Base-by-base conservation (phyloP, 2,329 filamentous ascomycete species). In the Chaetothyriales sp. region DNA sequence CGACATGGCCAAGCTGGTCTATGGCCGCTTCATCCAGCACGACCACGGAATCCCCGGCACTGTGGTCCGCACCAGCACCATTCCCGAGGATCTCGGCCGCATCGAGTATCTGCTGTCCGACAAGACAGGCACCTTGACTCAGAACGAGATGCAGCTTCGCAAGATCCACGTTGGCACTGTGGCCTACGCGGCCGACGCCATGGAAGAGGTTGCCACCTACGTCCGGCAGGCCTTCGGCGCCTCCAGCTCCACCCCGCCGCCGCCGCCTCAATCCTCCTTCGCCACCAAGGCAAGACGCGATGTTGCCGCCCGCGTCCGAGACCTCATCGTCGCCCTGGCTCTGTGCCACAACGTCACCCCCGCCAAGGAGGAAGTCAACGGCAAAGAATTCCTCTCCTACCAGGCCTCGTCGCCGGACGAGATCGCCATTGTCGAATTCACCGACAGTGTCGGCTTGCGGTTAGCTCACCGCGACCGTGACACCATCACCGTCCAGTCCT, bases 71-170 rank as follows among this genome's bases (percentile, higher is more conserved):
- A 98, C 92, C 1, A 95, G 89, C 66, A 98, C 92, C 0, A 98
- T 98, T 46, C 94, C 92, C 0, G 92, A 98, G 67, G 92, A 98
- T 62, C 73, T 98, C 2, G 92, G 92, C 6, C 80, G 94, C 20
- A 94, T 98, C 45, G 92, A 98, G 67, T 98, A 98, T 66, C 75
- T 98, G 2, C 75, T 98, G 28, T 95, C 88, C 57, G 92, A 98
- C 68, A 98, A 98, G 69, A 98, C 92, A 0, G 92, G 92, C n/a
- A 98, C 92, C 1, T 69, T 98, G 54, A 98, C 92, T 0, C 89
- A 97, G 61, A 98, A 98, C 63, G 88, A 95, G 63, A 95, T 95
- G 89, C 90, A 95, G 64, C 84, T 98, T 77, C 95, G 94, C 66
- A 98, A 98, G 69, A 90, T 98, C 5, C 94, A 98, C 63, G 87